Evolutionary conservation across 306 rosid genomes (phyloP).

Genomic region (Trifolium dubium): DNA sequence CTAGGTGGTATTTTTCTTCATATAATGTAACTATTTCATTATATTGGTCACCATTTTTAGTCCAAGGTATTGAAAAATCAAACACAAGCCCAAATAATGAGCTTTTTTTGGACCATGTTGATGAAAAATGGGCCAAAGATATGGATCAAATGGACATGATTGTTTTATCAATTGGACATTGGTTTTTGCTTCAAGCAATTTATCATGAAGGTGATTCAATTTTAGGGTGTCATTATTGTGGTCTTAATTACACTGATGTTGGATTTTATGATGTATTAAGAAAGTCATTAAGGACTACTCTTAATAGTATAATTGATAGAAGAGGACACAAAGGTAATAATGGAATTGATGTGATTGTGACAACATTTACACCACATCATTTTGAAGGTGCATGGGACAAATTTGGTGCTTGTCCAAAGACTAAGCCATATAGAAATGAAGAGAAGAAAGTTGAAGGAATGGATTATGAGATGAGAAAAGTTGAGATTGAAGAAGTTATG

Average conservation of each 20-base stretch:
- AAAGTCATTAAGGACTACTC: constrained; percentile 63
- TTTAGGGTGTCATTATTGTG: constrained; percentile 86
- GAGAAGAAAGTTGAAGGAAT: constrained; percentile 79
- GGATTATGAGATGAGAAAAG: constrained; percentile 74
- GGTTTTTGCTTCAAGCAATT: constrained; percentile 87
- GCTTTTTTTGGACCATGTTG: constrained; percentile 62
- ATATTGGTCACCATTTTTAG: constrained; percentile 94
- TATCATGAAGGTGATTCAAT: constrained; percentile 63
- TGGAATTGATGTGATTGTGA: constrained; percentile 57
- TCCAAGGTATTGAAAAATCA: constrained; percentile 75
- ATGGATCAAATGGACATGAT: constrained; percentile 57
- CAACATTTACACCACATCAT: constrained; percentile 89
- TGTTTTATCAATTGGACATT: constrained; percentile 83
- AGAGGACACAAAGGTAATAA: constrained; percentile 17
- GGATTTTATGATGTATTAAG: constrained; percentile 72
- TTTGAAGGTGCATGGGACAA: constrained; percentile 97
- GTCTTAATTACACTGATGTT: constrained; percentile 75
- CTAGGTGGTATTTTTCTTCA: constrained; percentile 65
- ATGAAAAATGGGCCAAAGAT: constrained; percentile 73
- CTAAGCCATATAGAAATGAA: constrained; percentile 52
- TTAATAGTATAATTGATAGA: constrained; percentile 58
- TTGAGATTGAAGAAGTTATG: constrained; percentile 74
- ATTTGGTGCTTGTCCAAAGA: constrained; percentile 81
- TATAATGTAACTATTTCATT: constrained; percentile 65
- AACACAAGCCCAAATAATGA: constrained; percentile 50